Base-by-base conservation (phyloP, 495 filamentous ascomycete species). In the Penicilliopsis zonata region DNA sequence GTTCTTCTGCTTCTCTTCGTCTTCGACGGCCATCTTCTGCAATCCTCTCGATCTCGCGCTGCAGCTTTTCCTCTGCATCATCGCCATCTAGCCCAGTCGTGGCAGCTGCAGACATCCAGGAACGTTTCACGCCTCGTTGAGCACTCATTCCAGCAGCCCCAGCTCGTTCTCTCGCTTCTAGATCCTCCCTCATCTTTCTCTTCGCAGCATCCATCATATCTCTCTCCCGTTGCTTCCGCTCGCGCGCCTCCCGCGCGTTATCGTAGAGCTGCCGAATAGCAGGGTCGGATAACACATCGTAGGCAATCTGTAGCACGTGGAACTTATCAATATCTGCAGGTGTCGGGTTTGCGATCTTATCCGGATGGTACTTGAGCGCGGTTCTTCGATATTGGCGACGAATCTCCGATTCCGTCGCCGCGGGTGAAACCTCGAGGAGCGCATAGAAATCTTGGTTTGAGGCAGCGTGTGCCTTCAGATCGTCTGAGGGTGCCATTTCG, bases 311-410 rank as follows among this genome's bases (percentile, higher is more conserved):
- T 10, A 83, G 63, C n/a, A 76, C 63, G 43, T 85, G 76, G 50
- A 86, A 87, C 45, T 73, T 80, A 35, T 80, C 78, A 37, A 74
- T 67, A 18, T 76, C 75, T 23, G 59, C 61, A 7, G 59, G 47
- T 19, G 61, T 62, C 14, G 74, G 63, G 45, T 69, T 70, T 23
- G 67, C 53, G 47, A 79, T 70, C 57, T 80, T 81, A 65, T 93
- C 88, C 7, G 90, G 90, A 53, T 98, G 90, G 51, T 85, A 83
- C 52, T 81, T 85, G 7, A 95, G 65, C 0, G 92, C 83, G 3
- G 85, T 80, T 49, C 81, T 84, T 21, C 86, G 76, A 62, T 94
- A 98, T 28, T 84, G 85, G 33, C 76, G 74, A 35, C 86, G 82
- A 46, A 98, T 74, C 38, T 94, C 80, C 18, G 74, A 53, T 18